A percentile compares a stretch with the other conserved stretches of the same genome.
Evolutionary conservation across 352 stramenopile species (phyloP).

Genomic region (Pythium periplocum): DNA sequence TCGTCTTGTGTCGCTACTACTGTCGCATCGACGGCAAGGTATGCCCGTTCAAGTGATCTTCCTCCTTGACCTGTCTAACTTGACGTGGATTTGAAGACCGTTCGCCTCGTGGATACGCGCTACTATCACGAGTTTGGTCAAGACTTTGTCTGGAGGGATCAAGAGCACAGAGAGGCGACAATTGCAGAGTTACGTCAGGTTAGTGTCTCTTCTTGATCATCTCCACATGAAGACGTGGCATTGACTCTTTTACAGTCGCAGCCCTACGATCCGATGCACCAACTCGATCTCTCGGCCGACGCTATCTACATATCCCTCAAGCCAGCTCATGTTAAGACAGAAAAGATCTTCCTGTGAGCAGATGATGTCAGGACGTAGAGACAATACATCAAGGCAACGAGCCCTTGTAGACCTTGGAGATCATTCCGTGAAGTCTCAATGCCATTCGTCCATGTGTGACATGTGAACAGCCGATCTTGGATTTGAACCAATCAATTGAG

Average conservation of each 20-base stretch:
- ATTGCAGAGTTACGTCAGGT: constrained; percentile 37
- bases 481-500: constrained; percentile 1
- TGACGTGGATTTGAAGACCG: constrained; percentile 15
- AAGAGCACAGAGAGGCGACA: constrained; percentile 33
- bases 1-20: constrained; percentile 60
- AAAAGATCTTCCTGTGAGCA: constrained; percentile 31
- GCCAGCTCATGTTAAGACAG: constrained; percentile 23
- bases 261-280: constrained; percentile 1
- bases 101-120: constrained; percentile 45
- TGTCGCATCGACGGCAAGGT: constrained; percentile 60
- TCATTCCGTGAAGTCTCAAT: no score
- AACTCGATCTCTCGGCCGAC: constrained; percentile 38
- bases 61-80: not conserved
- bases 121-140: constrained; percentile 65
- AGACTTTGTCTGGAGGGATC: constrained; percentile 48
- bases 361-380: no score
- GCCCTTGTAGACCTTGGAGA: no score
- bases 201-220: not conserved
- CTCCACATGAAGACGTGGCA: not conserved
- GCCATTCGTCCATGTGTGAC: no score
- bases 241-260: constrained; percentile 3
- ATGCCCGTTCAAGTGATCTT: not conserved
- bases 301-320: constrained; percentile 30
- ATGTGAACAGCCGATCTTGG: no score
- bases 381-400: no score